phyloP scores from a whole-genome alignment of 2,329 filamentous ascomycete genomes.

The Nothomitra cinnamomea region DNA sequence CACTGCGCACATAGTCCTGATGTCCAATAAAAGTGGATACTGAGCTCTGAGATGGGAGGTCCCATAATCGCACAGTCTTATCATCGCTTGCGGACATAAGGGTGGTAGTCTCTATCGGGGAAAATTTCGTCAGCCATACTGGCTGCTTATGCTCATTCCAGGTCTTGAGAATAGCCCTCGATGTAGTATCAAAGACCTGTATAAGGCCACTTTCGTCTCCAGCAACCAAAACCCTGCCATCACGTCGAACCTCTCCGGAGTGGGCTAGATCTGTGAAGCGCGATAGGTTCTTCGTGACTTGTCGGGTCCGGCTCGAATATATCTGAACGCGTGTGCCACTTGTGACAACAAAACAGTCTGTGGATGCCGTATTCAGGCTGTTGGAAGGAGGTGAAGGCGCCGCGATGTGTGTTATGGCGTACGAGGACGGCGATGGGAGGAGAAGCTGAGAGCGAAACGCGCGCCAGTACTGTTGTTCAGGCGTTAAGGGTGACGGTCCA shows the following conservation, averaged over 20 bases:
- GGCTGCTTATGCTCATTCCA: conserved; percentile 92
- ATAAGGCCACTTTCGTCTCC: conserved; percentile 85
- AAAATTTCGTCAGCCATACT: conserved; percentile 83
- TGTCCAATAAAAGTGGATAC: conserved; percentile 71
- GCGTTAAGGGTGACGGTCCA: conserved; percentile 66
- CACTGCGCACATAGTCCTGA: conserved; percentile 78
- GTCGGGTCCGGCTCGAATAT: conserved; percentile 80
- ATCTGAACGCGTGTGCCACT: conserved; percentile 85
- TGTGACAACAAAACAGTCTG: conserved; percentile 79
- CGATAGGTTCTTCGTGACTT: conserved; percentile 84
- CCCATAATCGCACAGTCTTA: conserved; percentile 84
- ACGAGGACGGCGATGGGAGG: conserved; percentile 78
- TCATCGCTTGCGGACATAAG: conserved; percentile 87
- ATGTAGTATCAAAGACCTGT: conserved; percentile 86
- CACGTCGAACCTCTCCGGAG: conserved; percentile 71
- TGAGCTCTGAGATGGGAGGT: conserved; percentile 64
- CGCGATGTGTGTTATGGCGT: conserved; percentile 80
- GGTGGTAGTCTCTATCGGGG: conserved; percentile 69
- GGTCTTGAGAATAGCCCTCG: conserved; percentile 81
- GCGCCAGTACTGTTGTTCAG: conserved; percentile 93
- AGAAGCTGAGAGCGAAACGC: conserved; percentile 84
- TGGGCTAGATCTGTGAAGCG: conserved; percentile 85
- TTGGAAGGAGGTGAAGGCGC: conserved; percentile 30
- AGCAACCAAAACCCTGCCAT: conserved; percentile 77
- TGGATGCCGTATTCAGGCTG: conserved; percentile 23